Base-by-base conservation (phyloP, 2,329 filamentous ascomycete genomes). In the Sporothrix curviconia region DNA sequence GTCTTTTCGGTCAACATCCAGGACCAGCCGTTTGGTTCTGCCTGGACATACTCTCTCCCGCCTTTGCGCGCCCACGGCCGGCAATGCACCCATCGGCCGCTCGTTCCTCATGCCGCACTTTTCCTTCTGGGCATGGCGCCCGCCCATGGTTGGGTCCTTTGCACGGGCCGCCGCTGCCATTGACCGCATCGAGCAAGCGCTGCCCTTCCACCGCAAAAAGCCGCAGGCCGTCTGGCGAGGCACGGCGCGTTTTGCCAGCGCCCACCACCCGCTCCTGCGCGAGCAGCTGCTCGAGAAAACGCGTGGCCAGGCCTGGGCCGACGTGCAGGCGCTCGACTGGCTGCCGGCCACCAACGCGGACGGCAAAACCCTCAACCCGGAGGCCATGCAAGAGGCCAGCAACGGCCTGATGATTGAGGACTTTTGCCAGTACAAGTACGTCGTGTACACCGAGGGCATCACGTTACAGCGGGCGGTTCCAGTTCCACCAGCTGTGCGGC, bases 1-100 rank as follows among this genome's bases (percentile, higher is more conserved):
- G 69, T 78, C 61, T 76, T 84, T 64, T 70, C 77, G 32, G 70
- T 83, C 62, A 74, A 75, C 66, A 72, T 82, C 64, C 71, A 77
- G 52, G 78, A 80, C 67, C 73, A 74, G 39, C 76, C 77, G 24
- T 67, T 69, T 28, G 64, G 71, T 14, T 68, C 70, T 7, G 68
- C 74, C 2, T 75, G 76, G 65, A 74, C 74, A 9, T 79, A 80
- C 68, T 69, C 74, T 9, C 73, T 76, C 72, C 74, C 9, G 73
- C 73, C 17, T 62, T 12, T 54, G 59, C 22, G 60, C 40, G 55
- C 61, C 61, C 25, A 59, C 34, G 40, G 58, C 66, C 58, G 66
- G 54, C 47, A 55, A 51, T 32, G 55, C 55, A 15, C 58, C 58
- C 30, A 57, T 60, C 30, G 57, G 60, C 59, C 19, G 60, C 57